Conservation (phyloP, 805 yeast species). For the Zygotorulaspora sp. region DNA sequence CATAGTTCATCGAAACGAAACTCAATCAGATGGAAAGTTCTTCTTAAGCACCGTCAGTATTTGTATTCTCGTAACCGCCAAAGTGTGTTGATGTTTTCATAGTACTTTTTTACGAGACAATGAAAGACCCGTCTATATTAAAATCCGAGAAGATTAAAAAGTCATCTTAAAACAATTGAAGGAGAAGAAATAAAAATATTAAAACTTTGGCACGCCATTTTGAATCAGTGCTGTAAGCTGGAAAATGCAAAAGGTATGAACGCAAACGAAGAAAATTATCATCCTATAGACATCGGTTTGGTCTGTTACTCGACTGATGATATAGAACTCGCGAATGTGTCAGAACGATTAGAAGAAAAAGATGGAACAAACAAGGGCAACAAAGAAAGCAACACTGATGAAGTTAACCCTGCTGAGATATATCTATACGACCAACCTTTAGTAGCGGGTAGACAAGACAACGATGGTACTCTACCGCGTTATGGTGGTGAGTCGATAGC, state of each 20-base stretch:
- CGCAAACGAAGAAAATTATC: conserved; percentile 14
- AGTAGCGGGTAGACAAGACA: conserved; percentile 1
- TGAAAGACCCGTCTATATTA: background rate
- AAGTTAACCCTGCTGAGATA: conserved; percentile 15
- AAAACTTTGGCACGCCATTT: too few relatives aligned
- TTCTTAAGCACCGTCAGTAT: too few relatives aligned
- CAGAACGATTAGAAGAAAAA: conserved; percentile 1
- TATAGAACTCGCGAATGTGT: conserved; percentile 4
- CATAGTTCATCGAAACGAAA: too few relatives aligned
- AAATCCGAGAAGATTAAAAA: too few relatives aligned
- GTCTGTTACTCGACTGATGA: conserved; percentile 13
- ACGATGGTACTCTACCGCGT: background rate
- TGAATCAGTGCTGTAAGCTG: too few relatives aligned
- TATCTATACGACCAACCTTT: conserved; percentile 23
- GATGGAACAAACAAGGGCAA: conserved; percentile 2
- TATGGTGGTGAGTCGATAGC: background rate
- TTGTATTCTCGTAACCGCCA: too few relatives aligned
- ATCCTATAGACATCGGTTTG: conserved; percentile 14
- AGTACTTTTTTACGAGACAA: background rate
- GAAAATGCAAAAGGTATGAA: conserved; percentile 13
- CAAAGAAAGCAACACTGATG: conserved; percentile 4
- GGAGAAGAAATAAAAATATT: too few relatives aligned
- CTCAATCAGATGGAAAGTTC: too few relatives aligned
- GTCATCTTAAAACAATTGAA: background rate
- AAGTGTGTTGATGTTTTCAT: background rate